Evolutionary conservation across 2,329 filamentous ascomycete genomes (phyloP), one percentile per base, ranked within the genome.

Genomic region (Fusarium fracticaudum): DNA sequence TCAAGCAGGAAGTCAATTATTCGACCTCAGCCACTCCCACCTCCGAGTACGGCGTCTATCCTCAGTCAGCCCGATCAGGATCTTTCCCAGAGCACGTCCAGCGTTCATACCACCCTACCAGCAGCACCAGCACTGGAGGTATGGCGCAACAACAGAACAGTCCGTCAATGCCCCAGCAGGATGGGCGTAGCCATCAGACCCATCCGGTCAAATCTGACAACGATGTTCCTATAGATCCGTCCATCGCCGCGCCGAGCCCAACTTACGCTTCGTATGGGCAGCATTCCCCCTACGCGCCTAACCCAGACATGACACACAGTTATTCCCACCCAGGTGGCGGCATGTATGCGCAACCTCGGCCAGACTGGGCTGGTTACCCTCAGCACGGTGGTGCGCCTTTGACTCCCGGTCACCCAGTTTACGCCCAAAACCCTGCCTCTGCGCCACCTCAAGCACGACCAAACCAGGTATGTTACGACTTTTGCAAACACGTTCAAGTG

Each of bases 191-290:
- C 89, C 91, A 93, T 92, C 92, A 92, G 87, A 89, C 90, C 87
- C 88, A 89, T 84, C 88, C 91, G 89, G 89, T 92, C 86, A 95
- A 94, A 86, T 97, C 95, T 98, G 94, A 98, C 94, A 90, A 90
- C 90, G 92, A 94, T 91, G 91, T 97, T 88, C 94, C 94, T 92
- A 95, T 97, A 98, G 96, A 98, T 97, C 95, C 95, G 81, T 97
- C 95, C 84, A 98, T 98, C 84, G 93, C 95, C 84, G 92, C 94
- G 80, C 93, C 94, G 81, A 98, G 94, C 88, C 95, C 96, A 70
- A 95, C 94, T 79, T 98, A 97, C 83, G 90, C 94, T 38, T 74
- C 72, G 78, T 93, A 94, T 79, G 86, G 88, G 72, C 91, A 93
- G 82, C 97, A 97, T 84, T 96, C 95, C 78, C 94, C 95, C 41